phyloP scores from a whole-genome alignment of 1,284 basidiomycete species.

The Trichosporon inkin region DNA sequence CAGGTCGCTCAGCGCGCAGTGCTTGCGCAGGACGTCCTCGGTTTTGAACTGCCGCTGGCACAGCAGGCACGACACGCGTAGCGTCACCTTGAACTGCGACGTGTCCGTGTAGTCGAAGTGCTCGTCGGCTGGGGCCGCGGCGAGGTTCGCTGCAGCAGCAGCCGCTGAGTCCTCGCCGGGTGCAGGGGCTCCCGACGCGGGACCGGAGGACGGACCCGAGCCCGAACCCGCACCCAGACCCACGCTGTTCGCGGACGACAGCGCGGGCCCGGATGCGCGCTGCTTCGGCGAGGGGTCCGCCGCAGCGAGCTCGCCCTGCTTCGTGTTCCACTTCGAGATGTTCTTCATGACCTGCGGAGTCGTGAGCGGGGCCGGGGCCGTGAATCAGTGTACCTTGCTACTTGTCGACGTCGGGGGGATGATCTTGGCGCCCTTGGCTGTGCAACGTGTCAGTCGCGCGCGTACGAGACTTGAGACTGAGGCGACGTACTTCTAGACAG shows the following conservation, averaged over 20 bases:
- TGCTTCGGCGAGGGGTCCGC: slow-evolving; percentile 27
- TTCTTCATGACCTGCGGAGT: slow-evolving; percentile 75
- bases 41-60: slow-evolving; percentile 89
- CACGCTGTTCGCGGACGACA: slow-evolving; percentile 40
- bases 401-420: slow-evolving; percentile 77
- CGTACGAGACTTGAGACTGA: no score
- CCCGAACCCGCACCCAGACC: slow-evolving; percentile 12
- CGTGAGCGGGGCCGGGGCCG: slow-evolving; percentile 7
- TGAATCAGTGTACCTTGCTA: slow-evolving; percentile 63
- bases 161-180: background rate
- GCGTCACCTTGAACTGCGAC: slow-evolving; percentile 35
- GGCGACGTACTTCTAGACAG: slow-evolving; percentile 48
- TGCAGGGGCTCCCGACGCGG: slow-evolving; percentile 10
- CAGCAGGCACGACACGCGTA: slow-evolving; percentile 72
- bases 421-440: slow-evolving; percentile 58
- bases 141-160: background rate
- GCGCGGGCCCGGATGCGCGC: slow-evolving; percentile 25
- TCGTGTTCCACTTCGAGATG: slow-evolving; percentile 91
- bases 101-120: slow-evolving; percentile 75
- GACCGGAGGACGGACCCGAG: background rate
- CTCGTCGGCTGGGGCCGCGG: slow-evolving; percentile 20
- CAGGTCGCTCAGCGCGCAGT: slow-evolving; percentile 82
- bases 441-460: slow-evolving; percentile 16
- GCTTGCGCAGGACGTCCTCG: slow-evolving; percentile 73
- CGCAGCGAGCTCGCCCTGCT: slow-evolving; percentile 68